phyloP scores from a whole-genome alignment of 2,329 filamentous ascomycete species.

The Aschersonia sp. region DNA sequence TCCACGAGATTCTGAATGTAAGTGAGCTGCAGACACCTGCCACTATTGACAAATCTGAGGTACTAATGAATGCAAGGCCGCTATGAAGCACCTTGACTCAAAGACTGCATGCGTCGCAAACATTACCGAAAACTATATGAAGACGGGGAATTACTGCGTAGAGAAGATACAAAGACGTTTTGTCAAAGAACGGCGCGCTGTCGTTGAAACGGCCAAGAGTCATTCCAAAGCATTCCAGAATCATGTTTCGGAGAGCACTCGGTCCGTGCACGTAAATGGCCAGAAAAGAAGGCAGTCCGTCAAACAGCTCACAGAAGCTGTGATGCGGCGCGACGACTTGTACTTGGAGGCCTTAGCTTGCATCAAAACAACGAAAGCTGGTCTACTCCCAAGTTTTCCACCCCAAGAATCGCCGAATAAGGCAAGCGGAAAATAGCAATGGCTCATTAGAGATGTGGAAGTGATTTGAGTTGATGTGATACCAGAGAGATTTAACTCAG shows the following conservation, averaged over 20 bases:
- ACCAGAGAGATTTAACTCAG: too few species aligned
- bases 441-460: too few species aligned
- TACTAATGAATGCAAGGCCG: neutral
- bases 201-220: neutral
- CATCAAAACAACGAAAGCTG: neutral
- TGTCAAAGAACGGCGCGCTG: neutral
- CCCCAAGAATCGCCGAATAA: too few species aligned
- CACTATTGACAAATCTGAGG: neutral
- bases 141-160: neutral
- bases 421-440: too few species aligned
- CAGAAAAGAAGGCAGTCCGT: neutral
- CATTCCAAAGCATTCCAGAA: neutral
- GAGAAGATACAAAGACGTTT: neutral
- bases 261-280: neutral
- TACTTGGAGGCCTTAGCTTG: neutral
- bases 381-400: too few species aligned
- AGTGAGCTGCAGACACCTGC: neutral
- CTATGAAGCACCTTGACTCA: neutral
- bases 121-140: neutral
- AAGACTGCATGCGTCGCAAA: neutral
- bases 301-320: neutral
- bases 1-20: neutral
- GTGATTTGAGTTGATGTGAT: too few species aligned
- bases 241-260: neutral
- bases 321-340: neutral